Percentiles rank a stretch among this genome's conserved stretches.
Evolutionary conservation across 495 filamentous ascomycete genomes (phyloP).

Genomic region (Recurvomyces mirabilis): DNA sequence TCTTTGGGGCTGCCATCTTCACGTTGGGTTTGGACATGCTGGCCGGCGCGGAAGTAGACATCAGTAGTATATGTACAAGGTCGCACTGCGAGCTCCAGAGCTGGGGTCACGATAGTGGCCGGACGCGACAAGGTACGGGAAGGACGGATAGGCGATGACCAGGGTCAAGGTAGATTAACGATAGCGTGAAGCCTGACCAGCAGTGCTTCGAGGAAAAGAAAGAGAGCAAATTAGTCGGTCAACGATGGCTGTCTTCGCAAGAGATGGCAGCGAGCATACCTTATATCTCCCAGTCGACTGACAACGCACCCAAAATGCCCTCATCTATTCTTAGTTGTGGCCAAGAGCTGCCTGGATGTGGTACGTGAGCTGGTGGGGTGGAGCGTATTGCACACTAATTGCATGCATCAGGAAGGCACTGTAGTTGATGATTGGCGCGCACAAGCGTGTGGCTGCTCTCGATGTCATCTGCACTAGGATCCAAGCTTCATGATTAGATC

Average conservation of each 20-base stretch:
- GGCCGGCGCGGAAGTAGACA: constrained; percentile 20
- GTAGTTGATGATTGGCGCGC: constrained; percentile 5
- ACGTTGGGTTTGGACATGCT: constrained; percentile 26
- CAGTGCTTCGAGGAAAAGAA: constrained; percentile 24
- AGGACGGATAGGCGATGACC: constrained; percentile 21
- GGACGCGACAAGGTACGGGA: constrained; percentile 17
- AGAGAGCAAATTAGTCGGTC: constrained; percentile 32
- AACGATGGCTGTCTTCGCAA: constrained; percentile 13
- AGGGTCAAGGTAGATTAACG: constrained; percentile 30
- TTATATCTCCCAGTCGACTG: constrained; percentile 29
- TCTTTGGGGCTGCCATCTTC: constrained; percentile 34
- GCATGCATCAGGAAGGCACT: not conserved
- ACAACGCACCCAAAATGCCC: constrained; percentile 25
- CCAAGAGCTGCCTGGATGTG: not conserved
- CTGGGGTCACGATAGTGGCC: constrained; percentile 8
- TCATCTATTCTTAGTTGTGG: constrained; percentile 23
- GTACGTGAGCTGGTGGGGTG: not conserved
- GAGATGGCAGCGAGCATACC: constrained; percentile 22
- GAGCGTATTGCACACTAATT: constrained; percentile 14
- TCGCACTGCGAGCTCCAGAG: constrained; percentile 13
- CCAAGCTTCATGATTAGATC: not conserved
- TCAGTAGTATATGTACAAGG: constrained; percentile 16
- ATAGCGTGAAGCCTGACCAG: constrained; percentile 32
- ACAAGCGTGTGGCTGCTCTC: constrained; percentile 11
- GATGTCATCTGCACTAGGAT: not conserved